These are phyloP conservation scores for Neurospora sp. DNA, from an alignment of 2,329 filamentous ascomycete species.

Conservation along the genomic window DNA sequence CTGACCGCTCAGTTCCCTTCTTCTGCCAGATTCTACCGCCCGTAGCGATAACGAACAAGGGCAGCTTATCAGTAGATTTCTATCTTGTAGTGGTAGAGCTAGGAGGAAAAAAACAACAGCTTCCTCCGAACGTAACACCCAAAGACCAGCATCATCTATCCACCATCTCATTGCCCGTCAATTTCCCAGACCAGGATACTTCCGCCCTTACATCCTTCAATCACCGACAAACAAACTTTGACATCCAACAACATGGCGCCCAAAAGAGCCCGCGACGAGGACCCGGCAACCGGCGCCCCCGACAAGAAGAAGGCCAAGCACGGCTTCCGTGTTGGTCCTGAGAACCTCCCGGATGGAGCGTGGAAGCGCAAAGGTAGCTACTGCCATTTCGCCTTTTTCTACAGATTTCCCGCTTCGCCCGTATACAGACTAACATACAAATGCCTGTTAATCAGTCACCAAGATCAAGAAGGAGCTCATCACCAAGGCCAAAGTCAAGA, in stretches of 20 bases:
- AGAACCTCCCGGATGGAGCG: conserved; percentile 81
- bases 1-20: neutral
- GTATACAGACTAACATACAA: conserved; percentile 2
- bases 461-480: conserved; percentile 83
- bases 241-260: conserved; percentile 37
- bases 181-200: neutral
- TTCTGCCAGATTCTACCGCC: neutral
- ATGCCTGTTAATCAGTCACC: conserved; percentile 7
- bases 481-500: conserved; percentile 86
- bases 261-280: conserved; percentile 43
- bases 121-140: neutral
- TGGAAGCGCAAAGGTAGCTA: conserved; percentile 64
- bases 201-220: conserved; percentile 6
- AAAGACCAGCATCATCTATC: neutral
- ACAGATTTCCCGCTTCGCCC: neutral
- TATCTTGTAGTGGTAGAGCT: neutral
- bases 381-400: neutral
- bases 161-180: neutral
- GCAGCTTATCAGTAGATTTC: neutral
- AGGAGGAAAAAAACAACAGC: neutral
- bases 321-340: conserved; percentile 79
- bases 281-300: conserved; percentile 21
- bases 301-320: conserved; percentile 46
- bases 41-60: neutral
- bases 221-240: neutral